Base-by-base conservation (phyloP, 2,329 filamentous ascomycete genomes). In the Cadophora gregata region DNA sequence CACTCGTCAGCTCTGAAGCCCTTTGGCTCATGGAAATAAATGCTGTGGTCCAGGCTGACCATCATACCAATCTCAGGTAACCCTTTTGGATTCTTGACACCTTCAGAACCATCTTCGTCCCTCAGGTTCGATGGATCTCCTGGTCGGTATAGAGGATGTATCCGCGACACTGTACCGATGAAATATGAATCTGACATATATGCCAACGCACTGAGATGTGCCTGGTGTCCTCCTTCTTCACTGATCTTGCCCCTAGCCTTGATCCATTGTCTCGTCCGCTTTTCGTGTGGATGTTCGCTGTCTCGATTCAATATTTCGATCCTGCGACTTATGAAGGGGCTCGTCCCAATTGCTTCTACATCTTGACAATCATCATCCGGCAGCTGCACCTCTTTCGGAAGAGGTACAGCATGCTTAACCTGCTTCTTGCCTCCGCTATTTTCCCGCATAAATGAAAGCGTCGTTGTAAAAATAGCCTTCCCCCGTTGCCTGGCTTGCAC, bases 181-280 rank as follows among this genome's bases (percentile, higher is more conserved):
- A 99, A 98, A 81, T 92, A 96, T 76, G 87, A 91, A 80, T 98
- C 95, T 29, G 90, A 93, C 82, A 98, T 92, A 81, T 98, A 99
- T 27, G 95, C 95, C 69, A 99, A 84, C 9, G 96, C 96, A 45
- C 87, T 90, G 42, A 97, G 83, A 77, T 98, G 94, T 12, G 93
- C 93, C 74, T 91, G 86, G 70, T 90, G 87, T 1, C 93, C 93
- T 24, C 92, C 93, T 3, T 83, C 83, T 0, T 86, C 84, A 50
- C 89, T 91, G 74, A 98, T 96, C 65, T 79, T 83, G 36, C 93
- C 93, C 60, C 89, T 82, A 10, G 91, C 89, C 62, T 90, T 88
- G 70, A 93, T 84, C 93, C 93, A 95, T 72, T 90, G 88, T 60
- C 87, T 84, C 65, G 90, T 86, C 76, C 86, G 87, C 75, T 93